phyloP scores from a whole-genome alignment of 2,329 filamentous ascomycete species.

The Arthrinium phaeospermum region DNA sequence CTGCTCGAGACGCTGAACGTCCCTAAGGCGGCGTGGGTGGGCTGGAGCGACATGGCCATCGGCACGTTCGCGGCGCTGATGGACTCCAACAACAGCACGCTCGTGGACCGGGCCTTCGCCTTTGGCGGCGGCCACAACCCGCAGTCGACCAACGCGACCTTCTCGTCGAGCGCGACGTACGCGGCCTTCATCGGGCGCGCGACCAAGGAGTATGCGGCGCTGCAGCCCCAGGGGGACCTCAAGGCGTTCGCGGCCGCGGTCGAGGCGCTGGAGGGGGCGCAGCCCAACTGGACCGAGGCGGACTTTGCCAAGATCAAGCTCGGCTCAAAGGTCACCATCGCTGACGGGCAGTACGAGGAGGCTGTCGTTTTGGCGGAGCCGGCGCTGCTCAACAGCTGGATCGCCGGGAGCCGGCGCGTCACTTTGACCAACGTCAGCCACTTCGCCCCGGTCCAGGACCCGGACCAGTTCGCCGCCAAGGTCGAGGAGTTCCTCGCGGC shows the following conservation, averaged over 20 bases:
- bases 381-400: slow-evolving; percentile 40
- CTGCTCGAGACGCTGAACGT: slow-evolving; percentile 40
- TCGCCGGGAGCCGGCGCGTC: slow-evolving; percentile 43
- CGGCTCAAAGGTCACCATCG: slow-evolving; percentile 38
- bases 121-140: slow-evolving; percentile 42
- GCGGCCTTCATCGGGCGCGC: slow-evolving; percentile 42
- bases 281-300: slow-evolving; percentile 38
- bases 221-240: slow-evolving; percentile 45
- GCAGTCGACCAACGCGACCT: slow-evolving; percentile 44
- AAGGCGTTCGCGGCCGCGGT: slow-evolving; percentile 44
- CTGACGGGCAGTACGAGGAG: slow-evolving; percentile 43
- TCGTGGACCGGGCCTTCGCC: slow-evolving; percentile 47
- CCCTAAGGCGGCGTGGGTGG: slow-evolving; percentile 41
- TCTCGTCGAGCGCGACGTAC: slow-evolving; percentile 40
- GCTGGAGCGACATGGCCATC: slow-evolving; percentile 49
- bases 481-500: slow-evolving; percentile 36
- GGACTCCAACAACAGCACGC: slow-evolving; percentile 31
- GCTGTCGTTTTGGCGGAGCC: slow-evolving; percentile 46
- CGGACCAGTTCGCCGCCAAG: slow-evolving; percentile 41
- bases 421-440: slow-evolving; percentile 47
- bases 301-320: slow-evolving; percentile 36
- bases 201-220: slow-evolving; percentile 40
- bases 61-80: slow-evolving; percentile 45
- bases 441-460: slow-evolving; percentile 50
- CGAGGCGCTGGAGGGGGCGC: slow-evolving; percentile 41